Evolutionary conservation across 2,329 filamentous ascomycete genomes (phyloP).

Genomic region (Keithomyces neogunnii): DNA sequence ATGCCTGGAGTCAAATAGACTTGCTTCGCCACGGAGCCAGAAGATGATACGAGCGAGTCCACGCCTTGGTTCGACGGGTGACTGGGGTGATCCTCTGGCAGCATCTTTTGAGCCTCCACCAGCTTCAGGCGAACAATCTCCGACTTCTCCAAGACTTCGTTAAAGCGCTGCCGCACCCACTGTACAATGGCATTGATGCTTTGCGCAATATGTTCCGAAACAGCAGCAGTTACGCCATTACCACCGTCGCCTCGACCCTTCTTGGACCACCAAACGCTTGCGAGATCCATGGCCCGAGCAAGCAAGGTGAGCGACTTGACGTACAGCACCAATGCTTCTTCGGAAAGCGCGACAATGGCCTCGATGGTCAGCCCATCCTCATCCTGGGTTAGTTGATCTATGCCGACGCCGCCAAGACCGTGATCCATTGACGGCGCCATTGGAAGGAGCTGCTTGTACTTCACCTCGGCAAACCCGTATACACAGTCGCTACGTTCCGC

Average conservation of each 20-base stretch:
- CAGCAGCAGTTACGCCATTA: constrained; percentile 28
- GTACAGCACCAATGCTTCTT: constrained; percentile 91
- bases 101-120: constrained; percentile 71
- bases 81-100: constrained; percentile 77
- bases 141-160: constrained; percentile 93
- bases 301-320: constrained; percentile 88
- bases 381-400: constrained; percentile 43
- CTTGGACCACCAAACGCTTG: constrained; percentile 81
- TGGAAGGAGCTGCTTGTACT: constrained; percentile 94
- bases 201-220: constrained; percentile 45
- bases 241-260: constrained; percentile 59
- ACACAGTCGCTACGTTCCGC: constrained; percentile 93
- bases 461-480: constrained; percentile 95
- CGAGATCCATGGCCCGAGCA: constrained; percentile 92
- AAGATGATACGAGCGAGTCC: constrained; percentile 46
- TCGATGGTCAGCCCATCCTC: constrained; percentile 78
- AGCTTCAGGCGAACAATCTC: constrained; percentile 88
- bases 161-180: constrained; percentile 90
- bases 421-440: constrained; percentile 71
- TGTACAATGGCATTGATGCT: constrained; percentile 91
- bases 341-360: constrained; percentile 77
- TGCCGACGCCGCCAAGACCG: constrained; percentile 54
- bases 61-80: constrained; percentile 71
- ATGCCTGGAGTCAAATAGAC: constrained; percentile 81
- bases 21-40: constrained; percentile 62